Evolutionary conservation across 2,329 filamentous ascomycete genomes (phyloP), one percentile per base, ranked within the genome.

Genomic region (Ophiostoma pallidulum): DNA sequence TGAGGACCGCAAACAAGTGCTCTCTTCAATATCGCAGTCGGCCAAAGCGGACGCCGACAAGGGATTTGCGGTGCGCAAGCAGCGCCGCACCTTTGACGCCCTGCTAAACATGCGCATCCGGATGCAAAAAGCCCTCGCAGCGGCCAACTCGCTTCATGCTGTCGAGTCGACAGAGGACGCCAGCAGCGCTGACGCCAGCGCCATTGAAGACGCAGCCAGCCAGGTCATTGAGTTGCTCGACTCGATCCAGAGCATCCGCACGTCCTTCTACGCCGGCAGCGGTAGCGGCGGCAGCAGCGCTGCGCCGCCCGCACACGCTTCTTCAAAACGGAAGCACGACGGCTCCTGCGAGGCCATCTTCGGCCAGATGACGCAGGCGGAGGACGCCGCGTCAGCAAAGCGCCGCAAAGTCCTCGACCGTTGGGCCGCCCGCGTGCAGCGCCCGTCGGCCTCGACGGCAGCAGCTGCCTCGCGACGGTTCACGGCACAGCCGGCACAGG

Each of bases 91-190:
- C 1, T 98, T 95, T 59, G 91, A 97, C 57, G 79, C 86, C 0
- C 77, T 97, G 1, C 75, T 98, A 28, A 94, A 95, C 66, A 77
- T 89, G 13, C 82, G 92, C 18, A 96, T 98, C 60, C 86, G 91
- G 51, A 69, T 98, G 16, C 94, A 98, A 64, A 97, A 96, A 64
- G 88, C 86, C 2, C 68, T 98, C 13, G 77, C 92, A 14, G 82
- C 86, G 0, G 78, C 83, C 22, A 96, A 96, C 63, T 84, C 88
- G 1, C 71, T 94, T 35, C 64, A 74, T 14, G 60, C 69, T n/a
- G n/a, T n/a, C 1, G 56, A 74, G 2, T 64, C 68, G 10, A 61
- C 69, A 2, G 66, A 72, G 1, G 64, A 64, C 13, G 64, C 28
- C 4, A 24, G 14, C 8, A 10, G 22, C 9, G 40, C 59, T 53